Percentiles rank a stretch among this genome's conserved stretches.
These are phyloP conservation scores for Penstemon barbatus DNA, from an alignment of 257 asterid species.

Conservation along the genomic window DNA sequence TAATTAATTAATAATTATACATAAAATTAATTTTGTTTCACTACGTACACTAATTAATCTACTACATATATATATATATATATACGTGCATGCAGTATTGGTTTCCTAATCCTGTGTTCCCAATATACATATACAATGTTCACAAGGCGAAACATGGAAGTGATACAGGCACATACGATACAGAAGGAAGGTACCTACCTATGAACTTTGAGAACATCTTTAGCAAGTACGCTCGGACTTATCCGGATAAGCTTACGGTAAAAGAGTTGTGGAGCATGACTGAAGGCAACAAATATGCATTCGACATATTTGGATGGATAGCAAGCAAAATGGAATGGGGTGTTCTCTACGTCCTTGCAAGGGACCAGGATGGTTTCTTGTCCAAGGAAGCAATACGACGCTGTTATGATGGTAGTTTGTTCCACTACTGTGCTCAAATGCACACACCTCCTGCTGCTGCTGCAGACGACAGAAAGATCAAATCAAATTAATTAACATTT, in stretches of 20 bases:
- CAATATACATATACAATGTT: conserved; percentile 64
- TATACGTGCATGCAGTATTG: conserved; percentile 34
- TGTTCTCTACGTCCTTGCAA: conserved; percentile 56
- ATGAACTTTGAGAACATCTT: conserved; percentile 74
- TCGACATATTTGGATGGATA: conserved; percentile 59
- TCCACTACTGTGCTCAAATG: conserved; percentile 69
- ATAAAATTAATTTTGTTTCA: too few species aligned
- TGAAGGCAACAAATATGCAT: conserved; percentile 56
- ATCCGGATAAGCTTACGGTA: conserved; percentile 69
- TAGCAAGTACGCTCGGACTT: conserved; percentile 60
- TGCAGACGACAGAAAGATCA: too few species aligned
- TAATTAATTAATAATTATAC: conserved; percentile 31
- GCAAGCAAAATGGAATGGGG: conserved; percentile 71
- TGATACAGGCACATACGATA: conserved; percentile 65
- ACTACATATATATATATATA: too few species aligned
- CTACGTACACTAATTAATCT: too few species aligned
- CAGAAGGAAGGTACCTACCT: conserved; percentile 80
- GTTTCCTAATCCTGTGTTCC: conserved; percentile 77
- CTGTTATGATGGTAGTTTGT: conserved; percentile 81
- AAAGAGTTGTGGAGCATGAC: conserved; percentile 83
- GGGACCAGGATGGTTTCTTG: conserved; percentile 72
- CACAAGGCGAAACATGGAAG: conserved; percentile 89
- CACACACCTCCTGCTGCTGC: too few species aligned
- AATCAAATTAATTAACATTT: too few species aligned
- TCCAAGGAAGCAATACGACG: conserved; percentile 85